Percentiles rank a stretch among this genome's conserved stretches.
phyloP scores from a whole-genome alignment of 768 basidiomycete genomes.

The Mycena metata region DNA sequence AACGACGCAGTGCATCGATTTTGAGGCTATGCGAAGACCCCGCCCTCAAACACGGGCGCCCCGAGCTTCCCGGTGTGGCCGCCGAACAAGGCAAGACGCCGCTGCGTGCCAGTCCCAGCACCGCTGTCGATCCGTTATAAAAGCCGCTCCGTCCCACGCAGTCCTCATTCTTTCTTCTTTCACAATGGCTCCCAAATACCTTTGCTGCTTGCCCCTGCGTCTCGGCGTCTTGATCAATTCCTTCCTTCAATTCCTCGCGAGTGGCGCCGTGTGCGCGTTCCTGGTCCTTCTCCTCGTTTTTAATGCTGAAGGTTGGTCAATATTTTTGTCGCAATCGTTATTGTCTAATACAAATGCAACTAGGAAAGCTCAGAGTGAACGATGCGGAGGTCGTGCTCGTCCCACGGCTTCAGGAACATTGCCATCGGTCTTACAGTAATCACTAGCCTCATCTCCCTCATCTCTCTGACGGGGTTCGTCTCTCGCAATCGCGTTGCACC shows the following conservation, averaged over 20 bases:
- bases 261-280: slow-evolving; percentile 48
- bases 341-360: background rate
- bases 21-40: no score
- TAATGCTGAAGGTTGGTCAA: slow-evolving; percentile 9
- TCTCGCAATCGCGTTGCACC: background rate
- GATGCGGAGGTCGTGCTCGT: background rate
- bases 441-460: slow-evolving; percentile 49
- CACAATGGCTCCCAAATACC: slow-evolving; percentile 24
- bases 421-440: slow-evolving; percentile 50
- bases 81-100: background rate
- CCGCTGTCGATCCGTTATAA: background rate
- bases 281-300: slow-evolving; percentile 47
- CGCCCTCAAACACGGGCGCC: no score
- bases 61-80: background rate
- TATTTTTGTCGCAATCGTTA: background rate
- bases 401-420: slow-evolving; percentile 43
- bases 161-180: background rate
- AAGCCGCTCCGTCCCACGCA: background rate
- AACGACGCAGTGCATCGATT: no score
- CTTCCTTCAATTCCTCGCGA: slow-evolving; percentile 53
- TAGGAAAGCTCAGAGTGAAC: background rate
- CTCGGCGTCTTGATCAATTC: slow-evolving; percentile 57
- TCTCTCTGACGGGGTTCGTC: slow-evolving; percentile 37
- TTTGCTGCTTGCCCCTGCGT: slow-evolving; percentile 59
- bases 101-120: no score